Conservation (phyloP, 2,329 filamentous ascomycete genomes). For the Paecilomyces dactylethromorphus region DNA sequence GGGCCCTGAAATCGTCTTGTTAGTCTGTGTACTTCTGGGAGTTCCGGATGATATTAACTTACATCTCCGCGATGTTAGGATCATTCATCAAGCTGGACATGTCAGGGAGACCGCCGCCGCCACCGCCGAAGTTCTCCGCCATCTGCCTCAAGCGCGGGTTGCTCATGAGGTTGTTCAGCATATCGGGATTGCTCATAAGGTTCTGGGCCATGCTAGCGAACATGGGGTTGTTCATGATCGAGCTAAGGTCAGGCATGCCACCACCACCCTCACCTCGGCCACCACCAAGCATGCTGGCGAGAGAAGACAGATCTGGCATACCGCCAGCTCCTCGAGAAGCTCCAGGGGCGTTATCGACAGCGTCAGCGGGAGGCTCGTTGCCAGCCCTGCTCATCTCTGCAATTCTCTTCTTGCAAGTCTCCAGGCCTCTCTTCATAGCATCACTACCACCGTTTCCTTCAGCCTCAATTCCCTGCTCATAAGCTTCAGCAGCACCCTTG, state of each 20-base stretch:
- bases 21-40: slow-evolving; percentile 5
- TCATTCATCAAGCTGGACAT: slow-evolving; percentile 82
- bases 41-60: slow-evolving; percentile 40
- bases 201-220: slow-evolving; percentile 96
- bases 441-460: slow-evolving; percentile 93
- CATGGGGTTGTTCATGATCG: slow-evolving; percentile 97
- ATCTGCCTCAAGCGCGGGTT: slow-evolving; percentile 85
- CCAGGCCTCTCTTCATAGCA: slow-evolving; percentile 93
- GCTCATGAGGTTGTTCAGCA: slow-evolving; percentile 87
- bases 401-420: slow-evolving; percentile 83
- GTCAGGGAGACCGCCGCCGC: slow-evolving; percentile 82
- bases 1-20: slow-evolving; percentile 43
- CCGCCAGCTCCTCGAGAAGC: slow-evolving; percentile 48
- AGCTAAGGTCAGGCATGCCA: slow-evolving; percentile 77
- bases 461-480: slow-evolving; percentile 83
- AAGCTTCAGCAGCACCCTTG: slow-evolving; percentile 89
- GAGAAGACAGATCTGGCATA: slow-evolving; percentile 63
- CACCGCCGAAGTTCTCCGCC: slow-evolving; percentile 65
- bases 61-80: slow-evolving; percentile 88
- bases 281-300: slow-evolving; percentile 67
- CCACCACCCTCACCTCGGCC: slow-evolving; percentile 54
- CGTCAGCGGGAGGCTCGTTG: slow-evolving; percentile 43
- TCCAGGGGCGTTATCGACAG: slow-evolving; percentile 44
- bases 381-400: slow-evolving; percentile 65
- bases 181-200: slow-evolving; percentile 91